phyloP scores from a whole-genome alignment of 192 early-diverging fungal species.

The Diversispora eburnea region DNA sequence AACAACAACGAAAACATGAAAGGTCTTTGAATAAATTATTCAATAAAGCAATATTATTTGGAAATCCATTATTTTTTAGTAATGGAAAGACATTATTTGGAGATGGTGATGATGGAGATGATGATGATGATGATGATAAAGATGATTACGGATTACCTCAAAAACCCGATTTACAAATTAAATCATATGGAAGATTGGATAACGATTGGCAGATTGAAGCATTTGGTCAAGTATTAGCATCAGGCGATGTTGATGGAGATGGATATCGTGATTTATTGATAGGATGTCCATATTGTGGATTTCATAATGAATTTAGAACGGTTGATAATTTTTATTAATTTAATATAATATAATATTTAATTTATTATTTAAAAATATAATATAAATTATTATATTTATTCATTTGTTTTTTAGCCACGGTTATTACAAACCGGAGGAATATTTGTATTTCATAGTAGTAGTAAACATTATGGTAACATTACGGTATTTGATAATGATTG shows the following conservation, averaged over 20 bases:
- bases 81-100: no score
- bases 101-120: no score
- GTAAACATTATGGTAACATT: conserved; percentile 14
- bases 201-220: conserved; percentile 22
- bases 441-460: neutral
- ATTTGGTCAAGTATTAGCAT: conserved; percentile 42
- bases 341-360: neutral
- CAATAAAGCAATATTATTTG: neutral
- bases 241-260: conserved; percentile 58
- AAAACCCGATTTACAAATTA: neutral
- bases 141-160: neutral
- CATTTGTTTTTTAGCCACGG: neutral
- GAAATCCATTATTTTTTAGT: neutral
- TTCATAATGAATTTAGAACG: neutral
- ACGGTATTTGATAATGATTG: neutral
- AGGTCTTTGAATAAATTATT: no score
- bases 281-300: conserved; percentile 52
- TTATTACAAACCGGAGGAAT: conserved; percentile 6
- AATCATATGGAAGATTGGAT: neutral
- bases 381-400: neutral
- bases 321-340: neutral
- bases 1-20: no score
- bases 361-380: no score
- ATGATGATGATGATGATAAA: neutral
- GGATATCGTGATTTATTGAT: conserved; percentile 58